Base-by-base conservation (phyloP, 2,329 filamentous ascomycete genomes). In the Pyricularia sp. region DNA sequence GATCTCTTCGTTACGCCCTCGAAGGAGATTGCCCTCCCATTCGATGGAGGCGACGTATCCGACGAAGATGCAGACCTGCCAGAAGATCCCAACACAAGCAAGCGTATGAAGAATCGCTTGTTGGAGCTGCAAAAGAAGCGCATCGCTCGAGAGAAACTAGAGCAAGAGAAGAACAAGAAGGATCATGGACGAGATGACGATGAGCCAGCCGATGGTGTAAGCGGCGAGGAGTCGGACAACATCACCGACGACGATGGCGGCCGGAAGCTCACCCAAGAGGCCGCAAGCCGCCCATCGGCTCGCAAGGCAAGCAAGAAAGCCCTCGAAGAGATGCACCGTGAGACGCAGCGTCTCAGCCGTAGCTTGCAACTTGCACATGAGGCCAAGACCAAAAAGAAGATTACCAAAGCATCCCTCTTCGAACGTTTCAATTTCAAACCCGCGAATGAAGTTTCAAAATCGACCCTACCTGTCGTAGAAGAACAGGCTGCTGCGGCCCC, bases 231-330 rank as follows among this genome's bases (percentile, higher is more conserved):
- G 24, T 76, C 81, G 60, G 80, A 79, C n/a, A 79, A 82, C 66
- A 80, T 84, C 62, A 82, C 80, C 2, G 86, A 88, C 66, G 86
- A 85, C 40, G 85, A 86, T 30, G 83, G 79, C 55, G 87, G 82
- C n/a, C 81, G 79, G 59, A 84, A 80, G 67, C 78, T 94, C 60
- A 90, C 88, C 0, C 89, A 93, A 71, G 79, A 83, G 53, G 80
- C 82, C 35, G 78, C 83, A 30, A 60, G 61, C 2, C 65, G 66
- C 1, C 70, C 71, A 4, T 85, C 88, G 4, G 82, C 84, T 10
- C 85, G 94, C 13, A 96, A 94, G 73, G 93, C 94, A 0, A 93
- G 93, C 78, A 97, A 93, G 78, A 97, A 92, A 76, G 94, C 94
- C 0, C 74, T 97, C 57, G 91, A 97, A 73, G 93, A 97, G 70